Evolutionary conservation across 805 yeast species (phyloP), one percentile per base, ranked within the genome.

Genomic region (Pichia deserticola): DNA sequence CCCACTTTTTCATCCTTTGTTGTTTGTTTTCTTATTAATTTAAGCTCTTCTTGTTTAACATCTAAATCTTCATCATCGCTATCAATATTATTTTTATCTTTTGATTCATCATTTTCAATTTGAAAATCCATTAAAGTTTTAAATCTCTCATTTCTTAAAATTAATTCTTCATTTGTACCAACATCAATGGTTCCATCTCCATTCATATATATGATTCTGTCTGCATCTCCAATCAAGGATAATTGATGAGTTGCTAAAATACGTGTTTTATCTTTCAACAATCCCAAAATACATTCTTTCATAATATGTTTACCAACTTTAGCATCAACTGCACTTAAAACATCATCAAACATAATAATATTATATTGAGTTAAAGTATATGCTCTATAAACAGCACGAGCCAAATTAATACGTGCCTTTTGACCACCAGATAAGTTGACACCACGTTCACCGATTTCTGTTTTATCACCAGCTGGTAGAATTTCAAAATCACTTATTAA

Each of bases 361-460:
- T 84, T 89, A 25, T 76, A 76, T 34, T 80, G 73, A 10, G 51
- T 44, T 7, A 40, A 7, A 20, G 15, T 27, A 25, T 40, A 40
- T 7, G 42, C 42, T 40, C 42, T 40, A 59, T 87, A 87, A 3
- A 85, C 88, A 2, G 92, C 84, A 61, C 95, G 75, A 4, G 95
- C 95, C 51, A 87, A 68, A 60, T 80, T 79, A 48, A 87, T 76
- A 64, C 95, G 76, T 1, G 95, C 92, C 70, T 86, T 87, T 64
- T 87, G 96, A 45, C 96, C 96, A 52, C 96, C 96, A 5, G 90
- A 83, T 36, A 87, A 66, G 3, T 89, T 86, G 45, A 87, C 82
- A 56, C 96, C 96, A 61, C 88, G 75, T 63, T 87, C 95, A 54
- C 96, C 96, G 57, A 87, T 85, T 63, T 84, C 87, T 1, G 95